A percentile compares a stretch with the other conserved stretches of the same genome.
Evolutionary conservation across 345 rosid species (phyloP).

Genomic region (Noccaea bulbosa): DNA sequence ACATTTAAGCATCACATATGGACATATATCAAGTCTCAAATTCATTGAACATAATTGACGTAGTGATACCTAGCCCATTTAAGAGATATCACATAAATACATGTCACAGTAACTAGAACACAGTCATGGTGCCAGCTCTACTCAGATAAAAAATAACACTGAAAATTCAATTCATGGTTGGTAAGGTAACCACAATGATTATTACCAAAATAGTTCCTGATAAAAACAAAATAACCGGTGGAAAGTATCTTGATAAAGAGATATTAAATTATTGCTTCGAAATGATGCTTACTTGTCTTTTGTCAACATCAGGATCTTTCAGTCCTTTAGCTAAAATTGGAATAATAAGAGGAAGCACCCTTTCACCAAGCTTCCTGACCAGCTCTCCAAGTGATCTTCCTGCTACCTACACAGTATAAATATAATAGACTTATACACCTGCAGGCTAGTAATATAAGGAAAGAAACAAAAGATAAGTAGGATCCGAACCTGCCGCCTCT

Average conservation of each 20-base stretch:
- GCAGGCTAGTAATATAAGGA: constrained; percentile 1
- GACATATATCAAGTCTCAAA: constrained; percentile 22
- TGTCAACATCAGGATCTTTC: constrained; percentile 72
- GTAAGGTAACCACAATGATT: constrained; percentile 3
- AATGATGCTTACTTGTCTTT: constrained; percentile 76
- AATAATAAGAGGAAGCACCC: constrained; percentile 96
- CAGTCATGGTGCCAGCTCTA: not conserved
- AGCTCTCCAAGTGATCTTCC: constrained; percentile 96
- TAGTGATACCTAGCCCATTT: constrained; percentile 2
- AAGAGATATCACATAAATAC: not conserved
- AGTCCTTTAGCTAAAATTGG: constrained; percentile 87
- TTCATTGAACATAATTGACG: constrained; percentile 20
- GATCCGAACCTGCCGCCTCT: constrained; percentile 86
- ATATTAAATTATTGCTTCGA: constrained; percentile 9
- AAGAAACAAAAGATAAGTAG: constrained; percentile 3
- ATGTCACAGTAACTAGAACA: constrained; percentile 11
- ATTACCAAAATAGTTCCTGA: constrained; percentile 6
- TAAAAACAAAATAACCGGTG: not conserved
- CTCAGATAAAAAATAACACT: constrained; percentile 10
- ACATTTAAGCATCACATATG: constrained; percentile 13
- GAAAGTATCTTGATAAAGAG: constrained; percentile 3
- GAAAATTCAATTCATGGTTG: constrained; percentile 1
- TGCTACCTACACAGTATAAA: constrained; percentile 64
- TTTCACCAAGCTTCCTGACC: constrained; percentile 98
- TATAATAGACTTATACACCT: constrained; percentile 11